These are phyloP conservation scores for Borovskyia barvae DNA, from an alignment of 208 protist genomes.

Conservation along the genomic window DNA sequence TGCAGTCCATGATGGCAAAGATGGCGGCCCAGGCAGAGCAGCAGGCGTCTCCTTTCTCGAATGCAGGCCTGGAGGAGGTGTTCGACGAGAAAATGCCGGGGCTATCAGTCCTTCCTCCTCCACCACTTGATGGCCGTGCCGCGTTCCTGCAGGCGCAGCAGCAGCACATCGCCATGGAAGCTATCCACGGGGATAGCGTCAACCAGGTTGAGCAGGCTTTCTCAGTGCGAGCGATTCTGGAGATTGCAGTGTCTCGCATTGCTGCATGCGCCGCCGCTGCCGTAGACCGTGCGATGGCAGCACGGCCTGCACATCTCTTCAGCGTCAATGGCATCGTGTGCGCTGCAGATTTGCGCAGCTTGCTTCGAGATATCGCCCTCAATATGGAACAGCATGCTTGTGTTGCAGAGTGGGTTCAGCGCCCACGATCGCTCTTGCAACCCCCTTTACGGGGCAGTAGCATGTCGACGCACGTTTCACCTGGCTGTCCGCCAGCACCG, in stretches of 20 bases:
- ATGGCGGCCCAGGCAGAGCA: constrained; percentile 37
- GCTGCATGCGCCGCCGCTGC: constrained; percentile 30
- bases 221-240: constrained; percentile 48
- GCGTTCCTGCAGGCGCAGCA: constrained; percentile 30
- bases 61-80: constrained; percentile 38
- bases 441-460: neutral
- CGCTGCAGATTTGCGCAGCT: constrained; percentile 26
- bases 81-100: constrained; percentile 12
- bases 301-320: constrained; percentile 34
- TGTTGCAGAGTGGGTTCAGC: constrained; percentile 37
- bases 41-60: constrained; percentile 49
- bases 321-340: constrained; percentile 39
- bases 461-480: neutral
- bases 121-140: constrained; percentile 16
- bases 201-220: constrained; percentile 33
- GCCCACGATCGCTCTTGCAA: neutral
- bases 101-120: constrained; percentile 1
- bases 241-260: constrained; percentile 39
- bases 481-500: neutral
- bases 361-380: constrained; percentile 36
- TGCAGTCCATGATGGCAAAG: constrained; percentile 39
- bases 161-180: constrained; percentile 21
- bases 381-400: constrained; percentile 43
- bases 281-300: constrained; percentile 32
- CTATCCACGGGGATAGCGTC: constrained; percentile 20